Evolutionary conservation across 164 flowering plant species (phyloP).

Genomic region (Nelumbo lutea): DNA sequence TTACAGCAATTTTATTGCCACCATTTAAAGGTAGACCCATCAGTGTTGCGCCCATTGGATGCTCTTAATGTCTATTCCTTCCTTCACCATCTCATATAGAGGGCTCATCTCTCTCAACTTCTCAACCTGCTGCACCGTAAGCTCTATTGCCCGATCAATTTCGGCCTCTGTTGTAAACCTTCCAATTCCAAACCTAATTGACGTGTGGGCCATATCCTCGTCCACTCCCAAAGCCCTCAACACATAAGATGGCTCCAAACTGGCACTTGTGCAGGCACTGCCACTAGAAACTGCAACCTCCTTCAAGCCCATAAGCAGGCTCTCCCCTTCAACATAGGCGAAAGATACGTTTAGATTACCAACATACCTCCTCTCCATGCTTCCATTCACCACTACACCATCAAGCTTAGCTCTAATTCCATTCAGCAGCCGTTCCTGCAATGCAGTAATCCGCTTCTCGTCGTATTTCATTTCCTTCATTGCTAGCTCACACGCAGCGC

Average conservation of each 20-base stretch:
- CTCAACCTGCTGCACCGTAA: slow-evolving; percentile 84
- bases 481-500: slow-evolving; percentile 87
- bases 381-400: slow-evolving; percentile 87
- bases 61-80: slow-evolving; percentile 85
- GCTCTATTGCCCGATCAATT: slow-evolving; percentile 81
- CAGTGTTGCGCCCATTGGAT: slow-evolving; percentile 94
- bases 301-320: slow-evolving; percentile 94
- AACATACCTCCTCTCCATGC: slow-evolving; percentile 65
- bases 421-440: slow-evolving; percentile 71
- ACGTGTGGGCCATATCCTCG: slow-evolving; percentile 98
- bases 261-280: slow-evolving; percentile 93
- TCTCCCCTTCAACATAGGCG: slow-evolving; percentile 95
- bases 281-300: slow-evolving; percentile 98
- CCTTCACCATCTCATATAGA: slow-evolving; percentile 95
- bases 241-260: slow-evolving; percentile 94
- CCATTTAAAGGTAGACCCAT: slow-evolving; percentile 11
- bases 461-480: slow-evolving; percentile 87
- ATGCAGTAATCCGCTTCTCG: slow-evolving; percentile 38
- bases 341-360: slow-evolving; percentile 92
- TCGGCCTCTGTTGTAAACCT: slow-evolving; percentile 93
- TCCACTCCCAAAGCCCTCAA: slow-evolving; percentile 95
- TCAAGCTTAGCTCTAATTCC: slow-evolving; percentile 66
- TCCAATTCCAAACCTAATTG: slow-evolving; percentile 94
- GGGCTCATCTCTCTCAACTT: slow-evolving; percentile 98
- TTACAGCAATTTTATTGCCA: neutral